These are phyloP conservation scores for Aspergillus aculeatus DNA, from an alignment of 2,329 filamentous ascomycete genomes.

Conservation along the genomic window DNA sequence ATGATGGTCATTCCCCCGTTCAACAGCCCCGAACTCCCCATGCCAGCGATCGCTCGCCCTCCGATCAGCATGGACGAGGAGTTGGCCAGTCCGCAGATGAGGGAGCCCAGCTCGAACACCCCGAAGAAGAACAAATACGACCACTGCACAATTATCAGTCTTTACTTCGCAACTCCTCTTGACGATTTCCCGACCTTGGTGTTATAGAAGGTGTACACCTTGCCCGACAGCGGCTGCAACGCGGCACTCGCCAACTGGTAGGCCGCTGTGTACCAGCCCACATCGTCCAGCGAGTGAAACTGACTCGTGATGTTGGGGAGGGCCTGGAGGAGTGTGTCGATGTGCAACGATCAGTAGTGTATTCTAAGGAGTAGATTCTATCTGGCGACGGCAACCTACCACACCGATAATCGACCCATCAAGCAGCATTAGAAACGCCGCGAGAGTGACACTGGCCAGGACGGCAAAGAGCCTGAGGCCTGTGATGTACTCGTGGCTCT, in stretches of 20 bases:
- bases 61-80: slow-evolving; percentile 38
- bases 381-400: background rate
- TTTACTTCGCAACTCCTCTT: background rate
- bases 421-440: background rate
- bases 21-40: slow-evolving; percentile 36
- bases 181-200: background rate
- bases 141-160: background rate
- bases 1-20: slow-evolving; percentile 29
- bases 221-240: background rate
- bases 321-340: slow-evolving; percentile 11
- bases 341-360: too few relatives aligned
- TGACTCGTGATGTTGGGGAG: slow-evolving; percentile 31
- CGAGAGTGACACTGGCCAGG: background rate
- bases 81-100: slow-evolving; percentile 42
- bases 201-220: background rate
- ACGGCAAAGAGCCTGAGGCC: background rate
- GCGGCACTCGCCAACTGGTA: slow-evolving; percentile 13
- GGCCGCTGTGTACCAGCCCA: slow-evolving; percentile 39
- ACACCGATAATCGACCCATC: background rate
- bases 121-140: slow-evolving; percentile 33
- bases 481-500: background rate
- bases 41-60: slow-evolving; percentile 39
- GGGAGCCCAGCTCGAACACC: slow-evolving; percentile 45
- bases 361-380: too few relatives aligned
- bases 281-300: slow-evolving; percentile 29